These are phyloP conservation scores for Colletotrichum tanaceti DNA, from an alignment of 2,329 filamentous ascomycete species.

Conservation along the genomic window DNA sequence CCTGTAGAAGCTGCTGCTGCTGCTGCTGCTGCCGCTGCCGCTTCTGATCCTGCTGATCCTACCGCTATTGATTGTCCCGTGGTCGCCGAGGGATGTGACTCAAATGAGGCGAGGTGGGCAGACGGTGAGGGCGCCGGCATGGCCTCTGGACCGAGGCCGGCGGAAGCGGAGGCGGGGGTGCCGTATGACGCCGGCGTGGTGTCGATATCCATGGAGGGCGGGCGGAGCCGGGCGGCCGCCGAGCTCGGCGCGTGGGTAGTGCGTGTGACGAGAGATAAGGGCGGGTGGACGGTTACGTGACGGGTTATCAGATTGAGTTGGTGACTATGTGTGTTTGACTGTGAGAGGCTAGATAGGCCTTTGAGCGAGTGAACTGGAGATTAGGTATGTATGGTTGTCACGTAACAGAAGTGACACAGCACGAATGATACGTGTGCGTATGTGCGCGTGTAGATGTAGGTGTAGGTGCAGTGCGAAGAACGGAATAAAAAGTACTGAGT, in stretches of 20 bases:
- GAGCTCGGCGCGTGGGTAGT: conserved; percentile 10
- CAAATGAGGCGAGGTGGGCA: conserved; percentile 19
- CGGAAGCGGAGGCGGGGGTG: conserved; percentile 25
- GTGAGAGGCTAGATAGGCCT: conserved; percentile 21
- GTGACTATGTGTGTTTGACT: background rate
- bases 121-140: conserved; percentile 21
- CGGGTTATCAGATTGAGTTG: conserved; percentile 9
- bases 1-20: conserved; percentile 13
- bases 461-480: background rate
- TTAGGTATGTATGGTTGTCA: conserved; percentile 22
- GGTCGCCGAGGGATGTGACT: conserved; percentile 18
- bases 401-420: conserved; percentile 29
- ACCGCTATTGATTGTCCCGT: conserved; percentile 2
- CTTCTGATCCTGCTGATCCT: background rate
- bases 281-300: conserved; percentile 6
- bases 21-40: background rate
- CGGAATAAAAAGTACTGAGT: conserved; percentile 8
- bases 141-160: conserved; percentile 20
- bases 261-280: conserved; percentile 3
- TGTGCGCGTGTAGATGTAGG: background rate
- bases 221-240: conserved; percentile 33
- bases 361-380: background rate
- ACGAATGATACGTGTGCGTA: background rate
- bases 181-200: conserved; percentile 31
- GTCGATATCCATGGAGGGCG: conserved; percentile 31